A percentile compares a stretch with the other conserved stretches of the same genome.
These are phyloP conservation scores for Cardamine chenopodiifolia DNA, from an alignment of 345 rosid genomes.

Conservation along the genomic window DNA sequence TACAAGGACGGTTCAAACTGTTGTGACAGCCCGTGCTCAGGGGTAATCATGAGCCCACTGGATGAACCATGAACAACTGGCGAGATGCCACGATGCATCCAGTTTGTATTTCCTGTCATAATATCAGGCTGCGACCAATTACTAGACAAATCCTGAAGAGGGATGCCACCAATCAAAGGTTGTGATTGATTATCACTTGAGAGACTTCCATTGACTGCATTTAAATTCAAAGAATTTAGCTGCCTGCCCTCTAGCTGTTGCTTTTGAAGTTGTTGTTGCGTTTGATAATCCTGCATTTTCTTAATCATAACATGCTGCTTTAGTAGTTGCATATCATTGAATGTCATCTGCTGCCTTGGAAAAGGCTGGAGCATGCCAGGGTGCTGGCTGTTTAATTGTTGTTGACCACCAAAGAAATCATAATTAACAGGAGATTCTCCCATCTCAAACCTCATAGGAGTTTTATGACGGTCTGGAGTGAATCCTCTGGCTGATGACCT, in stretches of 20 bases:
- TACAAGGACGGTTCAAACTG: slow-evolving; percentile 71
- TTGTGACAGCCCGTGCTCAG: slow-evolving; percentile 71
- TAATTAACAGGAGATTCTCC: slow-evolving; percentile 67
- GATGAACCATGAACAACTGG: slow-evolving; percentile 63
- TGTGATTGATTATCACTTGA: slow-evolving; percentile 46
- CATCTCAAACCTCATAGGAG: slow-evolving; percentile 53
- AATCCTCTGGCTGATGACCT: slow-evolving; percentile 54
- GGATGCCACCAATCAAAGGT: slow-evolving; percentile 60
- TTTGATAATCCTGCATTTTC: slow-evolving; percentile 79
- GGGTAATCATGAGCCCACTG: slow-evolving; percentile 54
- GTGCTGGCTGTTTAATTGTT: slow-evolving; percentile 59
- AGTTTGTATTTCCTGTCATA: slow-evolving; percentile 55
- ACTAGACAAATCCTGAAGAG: slow-evolving; percentile 62
- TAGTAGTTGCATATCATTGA: slow-evolving; percentile 68
- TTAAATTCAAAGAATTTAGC: slow-evolving; percentile 51
- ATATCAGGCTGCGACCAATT: slow-evolving; percentile 66
- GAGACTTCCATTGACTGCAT: slow-evolving; percentile 53
- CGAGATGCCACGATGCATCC: slow-evolving; percentile 54
- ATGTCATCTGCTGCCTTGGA: slow-evolving; percentile 69
- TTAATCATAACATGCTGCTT: slow-evolving; percentile 73
- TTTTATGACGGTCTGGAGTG: slow-evolving; percentile 53
- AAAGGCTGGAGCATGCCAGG: slow-evolving; percentile 63
- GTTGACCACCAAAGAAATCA: slow-evolving; percentile 69
- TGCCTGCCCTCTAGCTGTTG: slow-evolving; percentile 60
- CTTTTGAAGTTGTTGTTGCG: slow-evolving; percentile 63